Evolutionary conservation across 73 alveolate genomes (phyloP), one percentile per base, ranked within the genome.

Genomic region (Urostyla sp.): DNA sequence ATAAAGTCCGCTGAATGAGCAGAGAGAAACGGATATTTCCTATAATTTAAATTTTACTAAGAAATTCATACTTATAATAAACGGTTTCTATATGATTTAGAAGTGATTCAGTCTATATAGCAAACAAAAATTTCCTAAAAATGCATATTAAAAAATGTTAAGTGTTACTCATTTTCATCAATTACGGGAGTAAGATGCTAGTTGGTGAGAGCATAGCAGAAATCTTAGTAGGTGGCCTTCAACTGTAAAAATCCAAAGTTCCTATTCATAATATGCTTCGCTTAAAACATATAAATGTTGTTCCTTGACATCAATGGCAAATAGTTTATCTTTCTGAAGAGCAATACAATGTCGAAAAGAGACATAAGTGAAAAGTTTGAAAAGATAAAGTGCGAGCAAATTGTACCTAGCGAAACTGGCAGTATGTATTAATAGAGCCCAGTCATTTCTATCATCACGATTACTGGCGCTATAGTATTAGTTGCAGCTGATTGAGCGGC

Each of bases 361-460:
- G 96, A 91, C 97, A 92, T 88, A n/a, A 24, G 95, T 75, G 44
- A 95, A 82, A 5, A 94, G 81, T 52, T 83, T 91, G 37, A 96
- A 90, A 40, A 91, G 80, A 72, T 90, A 94, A 85, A 85, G 80
- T 44, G 96, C 90, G 27, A 95, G 87, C 59, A 87, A 51, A 93
- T 74, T 49, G 94, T 85, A 69, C 95, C 89, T 15, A 95, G 54
- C 54, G 90, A 66, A 52, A 95, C 94, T 56, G 95, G 96, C 31
- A 93, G 88, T 56, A 90, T 58, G 72, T 81, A 80, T 67, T 76
- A 75, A n/a, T 66, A 60, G 20, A 94, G 75, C 3, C 99, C 99
- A 45, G 95, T 90, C 87, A 95, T 43, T 73, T 95, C 99, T 75
- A 95, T 92, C 49, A 93, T 94, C 84, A 95, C 93, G 80, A 95